Percentiles rank a stretch among this genome's conserved stretches.
Conservation (phyloP, 305 asterid genomes). For the Ruellia speciosa region DNA sequence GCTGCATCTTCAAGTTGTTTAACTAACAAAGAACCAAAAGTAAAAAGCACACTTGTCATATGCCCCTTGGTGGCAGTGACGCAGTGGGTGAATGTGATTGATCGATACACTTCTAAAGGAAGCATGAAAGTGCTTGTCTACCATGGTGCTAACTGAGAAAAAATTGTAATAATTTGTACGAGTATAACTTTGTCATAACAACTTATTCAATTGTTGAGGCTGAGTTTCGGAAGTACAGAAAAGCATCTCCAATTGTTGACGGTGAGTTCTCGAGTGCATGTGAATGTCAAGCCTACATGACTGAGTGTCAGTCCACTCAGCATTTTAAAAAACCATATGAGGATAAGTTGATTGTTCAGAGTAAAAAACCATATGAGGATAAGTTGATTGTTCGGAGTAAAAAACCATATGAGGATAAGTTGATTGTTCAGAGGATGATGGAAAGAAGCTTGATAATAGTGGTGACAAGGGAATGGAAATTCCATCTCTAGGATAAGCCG, state of each 20-base stretch:
- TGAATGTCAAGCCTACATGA: too few species aligned
- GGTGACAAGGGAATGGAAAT: too few species aligned
- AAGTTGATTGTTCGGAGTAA: too few species aligned
- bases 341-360: too few species aligned
- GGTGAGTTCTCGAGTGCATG: slow-evolving; percentile 51
- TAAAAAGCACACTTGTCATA: slow-evolving; percentile 78
- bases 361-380: too few species aligned
- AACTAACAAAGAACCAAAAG: slow-evolving; percentile 37
- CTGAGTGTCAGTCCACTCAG: too few species aligned
- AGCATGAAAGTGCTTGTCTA: slow-evolving; percentile 70
- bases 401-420: too few species aligned
- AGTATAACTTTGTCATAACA: slow-evolving; percentile 79
- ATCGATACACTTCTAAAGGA: slow-evolving; percentile 66
- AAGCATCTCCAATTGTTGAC: slow-evolving; percentile 68
- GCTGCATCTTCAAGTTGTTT: slow-evolving; percentile 40
- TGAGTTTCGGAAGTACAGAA: slow-evolving; percentile 63
- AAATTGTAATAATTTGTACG: slow-evolving; percentile 43
- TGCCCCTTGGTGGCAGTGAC: slow-evolving; percentile 80
- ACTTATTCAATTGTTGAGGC: slow-evolving; percentile 81
- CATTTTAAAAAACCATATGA: too few species aligned
- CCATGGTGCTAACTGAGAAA: slow-evolving; percentile 74
- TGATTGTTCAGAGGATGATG: too few species aligned
- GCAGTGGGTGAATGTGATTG: slow-evolving; percentile 87
- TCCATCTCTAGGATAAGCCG: slow-evolving; percentile 40
- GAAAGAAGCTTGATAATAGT: slow-evolving; percentile 20